Evolutionary conservation across 208 protist genomes (phyloP).

Genomic region (Leptomonas seymouri): DNA sequence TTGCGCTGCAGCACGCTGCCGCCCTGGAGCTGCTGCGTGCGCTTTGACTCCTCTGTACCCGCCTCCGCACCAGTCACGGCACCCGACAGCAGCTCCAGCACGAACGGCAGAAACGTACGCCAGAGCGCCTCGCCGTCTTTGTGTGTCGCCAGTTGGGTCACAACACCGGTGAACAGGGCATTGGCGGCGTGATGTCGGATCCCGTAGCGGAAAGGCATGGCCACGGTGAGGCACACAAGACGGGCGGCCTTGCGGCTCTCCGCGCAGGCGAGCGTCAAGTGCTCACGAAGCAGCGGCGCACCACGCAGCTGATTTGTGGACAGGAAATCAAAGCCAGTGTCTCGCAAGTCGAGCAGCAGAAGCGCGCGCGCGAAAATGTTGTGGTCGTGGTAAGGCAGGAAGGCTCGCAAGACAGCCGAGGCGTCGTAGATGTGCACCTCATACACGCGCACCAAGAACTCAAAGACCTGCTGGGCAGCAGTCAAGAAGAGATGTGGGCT

Average conservation of each 20-base stretch:
- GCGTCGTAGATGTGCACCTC: slow-evolving; percentile 90
- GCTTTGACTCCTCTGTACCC: slow-evolving; percentile 25
- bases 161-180: slow-evolving; percentile 80
- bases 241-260: slow-evolving; percentile 76
- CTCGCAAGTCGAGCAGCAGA: slow-evolving; percentile 82
- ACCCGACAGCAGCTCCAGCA: slow-evolving; percentile 70
- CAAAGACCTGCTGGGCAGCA: slow-evolving; percentile 86
- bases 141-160: slow-evolving; percentile 57
- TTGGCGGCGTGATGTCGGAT: slow-evolving; percentile 75
- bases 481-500: slow-evolving; percentile 87
- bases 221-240: slow-evolving; percentile 65
- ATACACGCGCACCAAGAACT: slow-evolving; percentile 85
- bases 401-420: slow-evolving; percentile 62
- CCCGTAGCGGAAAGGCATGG: slow-evolving; percentile 48
- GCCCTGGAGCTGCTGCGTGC: slow-evolving; percentile 12
- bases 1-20: neutral
- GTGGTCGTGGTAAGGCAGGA: slow-evolving; percentile 90
- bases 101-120: slow-evolving; percentile 75
- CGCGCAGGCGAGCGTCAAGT: slow-evolving; percentile 69
- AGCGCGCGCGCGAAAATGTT: slow-evolving; percentile 79
- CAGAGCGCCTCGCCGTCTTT: slow-evolving; percentile 67
- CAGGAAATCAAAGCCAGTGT: slow-evolving; percentile 87
- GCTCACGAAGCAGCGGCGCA: slow-evolving; percentile 74
- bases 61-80: slow-evolving; percentile 26
- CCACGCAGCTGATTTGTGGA: slow-evolving; percentile 78